phyloP scores from a whole-genome alignment of 768 basidiomycete genomes.

The Mycena filopes region DNA sequence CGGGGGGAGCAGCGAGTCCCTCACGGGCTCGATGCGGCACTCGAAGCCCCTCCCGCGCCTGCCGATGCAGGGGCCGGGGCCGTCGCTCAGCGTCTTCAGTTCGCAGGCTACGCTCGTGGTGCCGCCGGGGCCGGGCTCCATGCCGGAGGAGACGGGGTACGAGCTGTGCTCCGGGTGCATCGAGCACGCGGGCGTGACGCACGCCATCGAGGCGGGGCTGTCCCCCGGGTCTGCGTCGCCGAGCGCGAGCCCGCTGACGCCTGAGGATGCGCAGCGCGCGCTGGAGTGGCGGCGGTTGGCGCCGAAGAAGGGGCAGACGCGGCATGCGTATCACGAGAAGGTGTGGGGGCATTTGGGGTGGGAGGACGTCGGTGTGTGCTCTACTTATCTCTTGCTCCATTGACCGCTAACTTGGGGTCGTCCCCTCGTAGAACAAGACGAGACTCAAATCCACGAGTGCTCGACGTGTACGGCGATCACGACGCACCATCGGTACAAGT shows the following conservation, averaged over 20 bases:
- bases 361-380: constrained; percentile 85
- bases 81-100: constrained; percentile 17
- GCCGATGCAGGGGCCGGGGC: not conserved
- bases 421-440: constrained; percentile 67
- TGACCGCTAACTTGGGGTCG: constrained; percentile 10
- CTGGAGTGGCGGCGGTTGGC: constrained; percentile 75
- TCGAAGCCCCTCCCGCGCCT: constrained; percentile 36
- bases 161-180: constrained; percentile 89
- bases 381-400: not conserved
- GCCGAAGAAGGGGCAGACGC: constrained; percentile 79
- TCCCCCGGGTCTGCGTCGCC: constrained; percentile 59
- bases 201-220: constrained; percentile 73
- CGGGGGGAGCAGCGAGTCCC: constrained; percentile 30
- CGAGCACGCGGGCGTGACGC: constrained; percentile 78
- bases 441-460: constrained; percentile 70
- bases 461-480: constrained; percentile 82
- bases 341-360: constrained; percentile 87
- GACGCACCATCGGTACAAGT: constrained; percentile 80
- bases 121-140: constrained; percentile 16
- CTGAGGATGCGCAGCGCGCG: constrained; percentile 62
- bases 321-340: constrained; percentile 90
- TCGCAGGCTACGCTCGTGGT: constrained; percentile 32
- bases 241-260: constrained; percentile 54
- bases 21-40: constrained; percentile 30
- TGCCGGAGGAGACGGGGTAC: constrained; percentile 60